Base-by-base conservation (phyloP, 352 stramenopile species). In the Discostella stelligera region DNA sequence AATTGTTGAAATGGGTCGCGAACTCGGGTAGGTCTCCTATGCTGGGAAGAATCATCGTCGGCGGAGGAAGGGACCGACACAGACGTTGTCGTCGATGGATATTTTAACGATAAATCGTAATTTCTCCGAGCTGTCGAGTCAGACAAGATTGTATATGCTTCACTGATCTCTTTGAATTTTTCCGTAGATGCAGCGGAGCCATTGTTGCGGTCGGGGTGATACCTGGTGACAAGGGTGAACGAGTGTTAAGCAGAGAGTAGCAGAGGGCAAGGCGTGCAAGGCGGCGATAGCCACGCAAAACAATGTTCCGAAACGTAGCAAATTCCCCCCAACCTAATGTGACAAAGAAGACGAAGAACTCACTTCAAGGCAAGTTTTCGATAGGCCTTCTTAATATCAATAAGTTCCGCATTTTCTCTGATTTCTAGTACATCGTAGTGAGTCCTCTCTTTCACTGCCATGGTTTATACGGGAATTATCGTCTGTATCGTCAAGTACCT, bases 141-240 rank as follows among this genome's bases (percentile, higher is more conserved):
- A 32, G 87, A 94, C 32, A 98, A 82, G 52, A 98, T 94, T 70
- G 96, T 92, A 86, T 98, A 97, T 16, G 95, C 94, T 67, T 97
- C 91, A 16, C 93, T 94, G 60, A 98, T 95, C 27, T 32, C 27
- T 32, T 32, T 32, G 27, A 32, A 32, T 32, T 32, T 32, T 74
- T 95, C 94, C 66, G 94, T 93, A 25, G 94, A 89, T 61, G 86
- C 84, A 6, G 60, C 70, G 55, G 81, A 77, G 1, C 80, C 82
- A 64, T 52, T 59, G 54, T 89, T 85, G 68, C 97, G 96, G 79
- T 98, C 94, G 11, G 93, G 95, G 68, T 82, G 75, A 49, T 78
- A 63, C 49, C 67, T 75, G 5, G 27, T 32, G 2, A 32, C 27
- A n/a, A n/a, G n/a, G 27, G 27, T 6, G 27, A 32, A 32, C 2